Percentiles rank a stretch among this genome's conserved stretches.
These are phyloP conservation scores for Fraxinus pennsylvanica DNA, from an alignment of 257 asterid genomes.

Conservation along the genomic window DNA sequence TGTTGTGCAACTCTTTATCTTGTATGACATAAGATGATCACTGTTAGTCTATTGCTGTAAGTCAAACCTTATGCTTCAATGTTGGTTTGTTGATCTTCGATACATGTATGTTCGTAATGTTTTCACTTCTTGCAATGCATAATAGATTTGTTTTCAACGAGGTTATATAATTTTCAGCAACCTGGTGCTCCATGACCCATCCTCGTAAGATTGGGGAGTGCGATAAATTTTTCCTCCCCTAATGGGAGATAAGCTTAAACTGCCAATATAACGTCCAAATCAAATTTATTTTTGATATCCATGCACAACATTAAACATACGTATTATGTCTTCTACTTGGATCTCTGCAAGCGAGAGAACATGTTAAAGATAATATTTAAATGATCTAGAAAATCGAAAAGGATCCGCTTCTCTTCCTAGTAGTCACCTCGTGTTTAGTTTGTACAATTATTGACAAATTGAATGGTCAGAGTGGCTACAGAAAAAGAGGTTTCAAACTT, in stretches of 20 bases:
- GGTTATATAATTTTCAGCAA: background rate
- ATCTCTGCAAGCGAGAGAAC: too few relatives aligned
- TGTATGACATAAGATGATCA: too few relatives aligned
- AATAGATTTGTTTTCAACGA: background rate
- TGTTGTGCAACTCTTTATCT: background rate
- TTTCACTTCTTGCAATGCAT: background rate
- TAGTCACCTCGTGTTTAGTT: too few relatives aligned
- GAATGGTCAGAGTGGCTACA: background rate
- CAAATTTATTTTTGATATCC: too few relatives aligned
- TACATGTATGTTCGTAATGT: too few relatives aligned
- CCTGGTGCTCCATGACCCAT: background rate
- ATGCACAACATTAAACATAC: too few relatives aligned
- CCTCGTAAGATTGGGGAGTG: background rate
- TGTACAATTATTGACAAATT: background rate
- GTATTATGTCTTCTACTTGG: too few relatives aligned
- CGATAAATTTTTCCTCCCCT: too few relatives aligned
- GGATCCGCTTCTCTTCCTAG: background rate
- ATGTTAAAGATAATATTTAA: too few relatives aligned
- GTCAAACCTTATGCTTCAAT: background rate
- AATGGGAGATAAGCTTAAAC: background rate
- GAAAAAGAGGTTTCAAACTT: background rate
- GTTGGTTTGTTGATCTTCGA: background rate
- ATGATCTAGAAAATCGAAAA: background rate
- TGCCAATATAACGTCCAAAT: too few relatives aligned
- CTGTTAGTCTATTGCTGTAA: background rate